Base-by-base conservation (phyloP, 2,329 filamentous ascomycete genomes). In the Ascochyta viciae-villosae region DNA sequence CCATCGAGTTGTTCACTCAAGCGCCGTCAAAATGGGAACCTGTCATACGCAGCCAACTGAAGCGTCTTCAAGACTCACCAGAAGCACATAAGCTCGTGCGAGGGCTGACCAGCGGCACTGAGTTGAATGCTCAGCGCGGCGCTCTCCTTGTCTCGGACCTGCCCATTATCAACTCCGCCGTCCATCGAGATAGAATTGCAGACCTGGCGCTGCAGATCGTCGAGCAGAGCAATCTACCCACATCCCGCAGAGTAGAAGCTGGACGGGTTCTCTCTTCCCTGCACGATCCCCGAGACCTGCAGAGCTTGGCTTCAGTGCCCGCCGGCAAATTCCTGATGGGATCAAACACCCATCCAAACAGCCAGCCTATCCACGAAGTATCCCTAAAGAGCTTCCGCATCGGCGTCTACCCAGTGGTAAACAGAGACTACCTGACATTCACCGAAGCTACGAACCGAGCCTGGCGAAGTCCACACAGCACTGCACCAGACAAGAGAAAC, bases 321-420 rank as follows among this genome's bases (percentile, higher is more conserved):
- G 39, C 29, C 1, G 48, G 48, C 27, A 43, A 7, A 23, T 22
- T 50, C 29, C 12, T n/a, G 31, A 50, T 50, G 48, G 48, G 48
- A 10, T 50, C 48, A 37, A 16, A 19, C 9, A 31, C 48, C 4
- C 37, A 43, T 13, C 37, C 26, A 24, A 24, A 50, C 31, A 33
- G 37, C 13, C 48, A 42, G 16, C 48, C 48, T 16, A 27, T 50
- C 8, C 48, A 50, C 12, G 19, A 27, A 34, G 29, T 50, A 4
- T 33, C 6, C 16, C 6, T 50, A 3, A 5, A 41, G 2, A 15
- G n/a, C 27, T 44, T 42, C 31, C 26, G 5, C 1, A 50, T 50
- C 19, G 48, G 48, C 7, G n/a, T 34, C n/a, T 43, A 42, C 12
- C 48, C 48, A 34, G 48, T 50, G 15, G 33, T 43, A 7, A 50